These are phyloP conservation scores for Immersiella caudata DNA, from an alignment of 495 filamentous ascomycete species.

Conservation along the genomic window DNA sequence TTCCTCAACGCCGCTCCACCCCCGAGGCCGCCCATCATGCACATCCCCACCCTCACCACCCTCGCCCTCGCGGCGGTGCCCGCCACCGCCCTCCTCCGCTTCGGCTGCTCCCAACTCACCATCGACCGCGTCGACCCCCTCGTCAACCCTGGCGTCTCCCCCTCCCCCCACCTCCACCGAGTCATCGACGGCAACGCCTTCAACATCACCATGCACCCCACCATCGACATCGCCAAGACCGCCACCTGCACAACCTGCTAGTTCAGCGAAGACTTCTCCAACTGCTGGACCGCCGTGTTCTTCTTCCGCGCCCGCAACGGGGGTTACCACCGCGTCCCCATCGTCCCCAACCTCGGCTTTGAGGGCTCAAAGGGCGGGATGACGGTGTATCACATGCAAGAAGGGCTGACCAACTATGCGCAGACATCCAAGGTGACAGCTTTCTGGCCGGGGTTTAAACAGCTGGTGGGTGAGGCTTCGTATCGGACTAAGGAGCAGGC, in stretches of 20 bases:
- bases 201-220: conserved; percentile 28
- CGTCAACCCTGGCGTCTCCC: conserved; percentile 17
- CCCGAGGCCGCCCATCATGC: conserved; percentile 32
- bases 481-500: conserved; percentile 38
- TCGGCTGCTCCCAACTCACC: conserved; percentile 51
- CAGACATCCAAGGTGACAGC: conserved; percentile 41
- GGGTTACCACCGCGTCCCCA: conserved; percentile 41
- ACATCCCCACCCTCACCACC: conserved; percentile 41
- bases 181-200: conserved; percentile 32
- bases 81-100: conserved; percentile 44
- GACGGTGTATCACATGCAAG: conserved; percentile 42
- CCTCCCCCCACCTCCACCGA: conserved; percentile 28
- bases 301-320: conserved; percentile 41
- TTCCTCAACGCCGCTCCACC: too few species aligned
- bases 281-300: conserved; percentile 46
- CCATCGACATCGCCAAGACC: conserved; percentile 28
- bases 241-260: conserved; percentile 37
- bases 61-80: conserved; percentile 46
- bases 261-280: conserved; percentile 38
- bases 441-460: conserved; percentile 62
- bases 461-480: conserved; percentile 66
- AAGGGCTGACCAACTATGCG: conserved; percentile 35
- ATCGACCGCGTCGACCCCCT: conserved; percentile 47
- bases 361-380: conserved; percentile 35
- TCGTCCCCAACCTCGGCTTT: conserved; percentile 21